Percentiles rank a stretch among this genome's conserved stretches.
These are phyloP conservation scores for Apocynum venetum DNA, from an alignment of 257 asterid genomes.

Conservation along the genomic window DNA sequence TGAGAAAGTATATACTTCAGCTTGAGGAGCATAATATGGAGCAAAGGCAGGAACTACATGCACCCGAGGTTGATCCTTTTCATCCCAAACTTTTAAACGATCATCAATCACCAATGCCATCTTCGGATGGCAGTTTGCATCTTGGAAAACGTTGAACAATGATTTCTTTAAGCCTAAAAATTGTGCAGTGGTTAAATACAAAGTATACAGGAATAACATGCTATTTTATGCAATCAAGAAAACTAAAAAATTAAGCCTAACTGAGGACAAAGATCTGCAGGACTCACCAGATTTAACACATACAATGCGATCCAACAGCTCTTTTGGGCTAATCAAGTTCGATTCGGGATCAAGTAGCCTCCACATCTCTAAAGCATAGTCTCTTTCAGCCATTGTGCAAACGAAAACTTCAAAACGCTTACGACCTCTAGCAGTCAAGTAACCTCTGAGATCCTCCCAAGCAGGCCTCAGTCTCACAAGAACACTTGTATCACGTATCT, in stretches of 20 bases:
- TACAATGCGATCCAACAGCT: slow-evolving; percentile 78
- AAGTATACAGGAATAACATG: not conserved
- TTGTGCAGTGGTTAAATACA: not conserved
- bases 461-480: slow-evolving; percentile 98
- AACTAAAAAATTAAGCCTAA: slow-evolving; percentile 6
- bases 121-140: slow-evolving; percentile 89
- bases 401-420: slow-evolving; percentile 97
- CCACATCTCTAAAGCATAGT: slow-evolving; percentile 99
- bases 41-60: slow-evolving; percentile 99
- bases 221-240: slow-evolving; percentile 8
- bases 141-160: slow-evolving; percentile 81
- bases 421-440: slow-evolving; percentile 93
- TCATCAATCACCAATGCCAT: slow-evolving; percentile 97
- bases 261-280: slow-evolving; percentile 4
- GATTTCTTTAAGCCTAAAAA: slow-evolving; percentile 71
- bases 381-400: slow-evolving; percentile 99
- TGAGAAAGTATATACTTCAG: slow-evolving; percentile 54
- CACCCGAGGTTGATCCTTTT: slow-evolving; percentile 92
- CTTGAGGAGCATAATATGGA: slow-evolving; percentile 96
- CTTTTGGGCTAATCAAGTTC: slow-evolving; percentile 65
- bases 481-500: slow-evolving; percentile 98
- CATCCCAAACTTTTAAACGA: slow-evolving; percentile 98
- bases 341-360: slow-evolving; percentile 98
- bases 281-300: slow-evolving; percentile 90
- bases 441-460: slow-evolving; percentile 96